Conservation (phyloP, 805 yeast species). For the Pichia thaimueangensis region DNA sequence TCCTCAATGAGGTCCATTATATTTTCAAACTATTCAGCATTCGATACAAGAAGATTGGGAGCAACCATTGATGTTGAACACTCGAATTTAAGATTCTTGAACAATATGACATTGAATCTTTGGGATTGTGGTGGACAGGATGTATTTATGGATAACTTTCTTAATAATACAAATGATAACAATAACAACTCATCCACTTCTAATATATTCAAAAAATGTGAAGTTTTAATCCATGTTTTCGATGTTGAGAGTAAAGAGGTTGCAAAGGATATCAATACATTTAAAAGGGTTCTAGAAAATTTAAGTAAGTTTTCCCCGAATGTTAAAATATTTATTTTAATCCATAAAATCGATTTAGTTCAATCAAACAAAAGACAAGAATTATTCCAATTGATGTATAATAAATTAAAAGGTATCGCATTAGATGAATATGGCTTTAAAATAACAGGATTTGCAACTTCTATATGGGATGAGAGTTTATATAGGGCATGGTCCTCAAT, state of each 20-base stretch:
- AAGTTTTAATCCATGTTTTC: conserved; percentile 91
- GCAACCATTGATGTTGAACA: conserved; percentile 99
- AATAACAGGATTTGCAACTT: conserved; percentile 83
- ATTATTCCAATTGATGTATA: conserved; percentile 78
- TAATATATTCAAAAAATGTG: conserved; percentile 92
- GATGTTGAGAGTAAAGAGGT: conserved; percentile 93
- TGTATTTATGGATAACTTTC: conserved; percentile 88
- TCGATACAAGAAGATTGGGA: conserved; percentile 90
- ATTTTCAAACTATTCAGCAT: conserved; percentile 92
- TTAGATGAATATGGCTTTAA: conserved; percentile 52
- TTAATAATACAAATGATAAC: conserved; percentile 24
- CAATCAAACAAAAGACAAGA: conserved; percentile 81
- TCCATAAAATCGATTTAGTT: conserved; percentile 95
- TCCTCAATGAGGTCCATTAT: conserved; percentile 96
- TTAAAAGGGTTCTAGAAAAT: conserved; percentile 74
- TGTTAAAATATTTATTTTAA: conserved; percentile 83
- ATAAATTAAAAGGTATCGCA: conserved; percentile 68
- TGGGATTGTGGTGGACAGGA: conserved; percentile 99
- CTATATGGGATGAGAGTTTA: conserved; percentile 94
- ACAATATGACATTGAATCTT: conserved; percentile 88
- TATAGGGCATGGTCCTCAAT: conserved; percentile 97
- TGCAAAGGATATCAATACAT: conserved; percentile 88
- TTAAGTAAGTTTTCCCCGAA: conserved; percentile 79
- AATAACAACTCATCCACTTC: conserved; percentile 40
- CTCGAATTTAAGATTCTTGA: conserved; percentile 84